A percentile compares a stretch with the other conserved stretches of the same genome.
Conservation (phyloP, 176 grass and related monocot genomes). For the Oryza longistaminata region DNA sequence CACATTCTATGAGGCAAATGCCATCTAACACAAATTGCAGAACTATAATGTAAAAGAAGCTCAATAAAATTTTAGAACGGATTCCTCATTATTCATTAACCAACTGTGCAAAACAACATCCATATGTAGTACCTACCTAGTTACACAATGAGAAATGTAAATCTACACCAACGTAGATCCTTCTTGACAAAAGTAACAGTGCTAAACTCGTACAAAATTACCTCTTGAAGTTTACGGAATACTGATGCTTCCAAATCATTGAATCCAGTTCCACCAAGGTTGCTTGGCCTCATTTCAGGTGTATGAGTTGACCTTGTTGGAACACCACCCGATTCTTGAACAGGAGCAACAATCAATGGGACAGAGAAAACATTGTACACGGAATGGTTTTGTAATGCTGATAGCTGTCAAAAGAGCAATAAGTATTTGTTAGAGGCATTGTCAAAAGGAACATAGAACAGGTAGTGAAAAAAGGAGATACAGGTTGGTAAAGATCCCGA, state of each 20-base stretch:
- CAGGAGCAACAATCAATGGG: constrained; percentile 68
- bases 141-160: not conserved
- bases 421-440: not conserved
- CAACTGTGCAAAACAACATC: not conserved
- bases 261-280: constrained; percentile 75
- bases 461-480: not conserved
- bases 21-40: constrained; percentile 2
- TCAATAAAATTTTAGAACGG: not conserved
- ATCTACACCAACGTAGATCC: not conserved
- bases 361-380: constrained; percentile 53
- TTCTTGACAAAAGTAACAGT: not conserved
- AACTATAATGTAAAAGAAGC: not conserved
- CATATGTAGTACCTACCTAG: not conserved
- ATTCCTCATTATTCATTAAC: not conserved
- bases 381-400: constrained; percentile 46
- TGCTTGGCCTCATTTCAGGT: constrained; percentile 46
- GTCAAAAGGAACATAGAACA: not conserved
- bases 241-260: constrained; percentile 82
- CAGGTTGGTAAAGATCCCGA: not conserved
- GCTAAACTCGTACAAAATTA: constrained; percentile 26
- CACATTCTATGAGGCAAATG: not conserved
- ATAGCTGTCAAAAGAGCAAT: constrained; percentile 44
- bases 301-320: constrained; percentile 47
- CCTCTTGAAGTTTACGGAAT: constrained; percentile 89
- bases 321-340: constrained; percentile 50